A percentile compares a stretch with the other conserved stretches of the same genome.
These are phyloP conservation scores for Epichloe festucae DNA, from an alignment of 2,329 filamentous ascomycete species.

Conservation along the genomic window DNA sequence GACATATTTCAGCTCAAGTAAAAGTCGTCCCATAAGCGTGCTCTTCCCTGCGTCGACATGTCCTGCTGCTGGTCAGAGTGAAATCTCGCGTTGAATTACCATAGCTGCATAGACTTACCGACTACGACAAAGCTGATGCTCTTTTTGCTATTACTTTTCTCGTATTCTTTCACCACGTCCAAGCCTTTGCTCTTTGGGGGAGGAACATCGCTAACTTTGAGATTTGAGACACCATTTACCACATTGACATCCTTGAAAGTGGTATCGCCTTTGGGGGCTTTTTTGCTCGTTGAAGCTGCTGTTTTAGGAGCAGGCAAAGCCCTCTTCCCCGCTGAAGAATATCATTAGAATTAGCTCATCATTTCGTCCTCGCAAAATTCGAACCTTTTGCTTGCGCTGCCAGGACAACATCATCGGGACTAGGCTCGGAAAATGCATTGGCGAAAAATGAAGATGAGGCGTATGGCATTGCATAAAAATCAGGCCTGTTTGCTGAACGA, in stretches of 20 bases:
- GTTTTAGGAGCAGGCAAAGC: conserved; percentile 25
- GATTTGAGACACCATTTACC: conserved; percentile 18
- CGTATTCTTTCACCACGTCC: conserved; percentile 70
- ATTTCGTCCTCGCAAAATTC: conserved; percentile 39
- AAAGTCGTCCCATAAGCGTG: conserved; percentile 88
- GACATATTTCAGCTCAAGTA: conserved; percentile 79
- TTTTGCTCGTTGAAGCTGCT: conserved; percentile 14
- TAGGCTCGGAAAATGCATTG: conserved; percentile 68
- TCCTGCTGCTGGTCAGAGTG: conserved; percentile 33
- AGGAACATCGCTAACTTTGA: conserved; percentile 38
- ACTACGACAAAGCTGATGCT: conserved; percentile 87
- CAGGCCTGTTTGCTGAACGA: conserved; percentile 15
- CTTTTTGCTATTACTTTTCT: conserved; percentile 68
- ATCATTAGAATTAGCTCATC: conserved; percentile 39
- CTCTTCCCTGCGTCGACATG: conserved; percentile 98
- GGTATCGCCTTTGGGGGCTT: conserved; percentile 25
- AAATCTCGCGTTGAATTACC: not conserved
- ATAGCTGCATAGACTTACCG: conserved; percentile 38
- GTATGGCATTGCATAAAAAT: conserved; percentile 34
- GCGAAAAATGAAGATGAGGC: conserved; percentile 35
- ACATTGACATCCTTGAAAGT: conserved; percentile 13
- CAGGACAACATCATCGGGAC: conserved; percentile 81
- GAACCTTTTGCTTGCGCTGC: conserved; percentile 84
- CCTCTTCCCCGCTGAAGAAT: conserved; percentile 39
- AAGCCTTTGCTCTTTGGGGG: conserved; percentile 65